Conservation (phyloP, 495 filamentous ascomycete species). For the Aspergillus sclerotioniger region DNA sequence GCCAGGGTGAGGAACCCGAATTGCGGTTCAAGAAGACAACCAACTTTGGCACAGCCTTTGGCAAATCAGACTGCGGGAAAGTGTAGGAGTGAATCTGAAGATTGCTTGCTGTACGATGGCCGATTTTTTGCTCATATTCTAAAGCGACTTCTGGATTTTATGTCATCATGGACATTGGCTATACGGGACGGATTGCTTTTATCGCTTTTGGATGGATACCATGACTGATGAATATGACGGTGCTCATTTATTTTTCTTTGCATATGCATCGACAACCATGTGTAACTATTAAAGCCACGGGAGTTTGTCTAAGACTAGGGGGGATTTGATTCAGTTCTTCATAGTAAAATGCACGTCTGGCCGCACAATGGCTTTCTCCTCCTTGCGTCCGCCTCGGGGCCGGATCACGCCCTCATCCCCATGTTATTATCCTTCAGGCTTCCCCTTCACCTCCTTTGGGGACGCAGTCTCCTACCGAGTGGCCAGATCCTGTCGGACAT, state of each 20-base stretch:
- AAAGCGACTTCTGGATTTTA: neutral
- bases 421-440: constrained; percentile 13
- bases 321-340: no score
- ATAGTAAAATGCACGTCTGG: neutral
- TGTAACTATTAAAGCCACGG: constrained; percentile 10
- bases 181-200: constrained; percentile 6
- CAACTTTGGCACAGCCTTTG: constrained; percentile 60
- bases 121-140: neutral
- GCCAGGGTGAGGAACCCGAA: constrained; percentile 48
- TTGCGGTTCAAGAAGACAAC: constrained; percentile 57
- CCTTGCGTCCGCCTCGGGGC: constrained; percentile 15
- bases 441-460: neutral
- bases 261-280: constrained; percentile 9
- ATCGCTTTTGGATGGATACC: constrained; percentile 4
- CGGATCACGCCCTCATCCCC: constrained; percentile 6
- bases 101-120: constrained; percentile 2
- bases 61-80: constrained; percentile 24
- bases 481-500: neutral
- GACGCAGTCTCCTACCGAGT: neutral
- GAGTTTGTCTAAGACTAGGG: neutral
- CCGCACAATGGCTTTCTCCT: constrained; percentile 9
- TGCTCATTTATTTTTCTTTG: constrained; percentile 12
- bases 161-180: neutral
- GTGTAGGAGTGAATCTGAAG: constrained; percentile 1
- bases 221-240: constrained; percentile 13